Conservation (phyloP, 306 rosid species). For the Adenanthera pavonina region DNA sequence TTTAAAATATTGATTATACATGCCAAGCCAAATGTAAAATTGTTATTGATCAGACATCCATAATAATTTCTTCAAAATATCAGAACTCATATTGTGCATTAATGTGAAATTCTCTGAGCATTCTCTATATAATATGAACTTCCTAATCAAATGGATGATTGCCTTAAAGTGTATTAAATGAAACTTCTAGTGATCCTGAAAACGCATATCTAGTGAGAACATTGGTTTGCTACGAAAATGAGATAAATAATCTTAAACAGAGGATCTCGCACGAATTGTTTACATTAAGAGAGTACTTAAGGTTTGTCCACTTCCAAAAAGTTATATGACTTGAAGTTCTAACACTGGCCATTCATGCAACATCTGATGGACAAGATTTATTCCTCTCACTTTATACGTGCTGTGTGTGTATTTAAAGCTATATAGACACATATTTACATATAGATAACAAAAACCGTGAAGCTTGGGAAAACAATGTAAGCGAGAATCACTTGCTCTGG, state of each 20-base stretch:
- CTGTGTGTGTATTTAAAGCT: background rate
- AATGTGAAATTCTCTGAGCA: conserved; percentile 3
- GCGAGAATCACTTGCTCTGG: conserved; percentile 24
- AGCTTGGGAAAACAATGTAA: conserved; percentile 13
- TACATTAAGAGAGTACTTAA: background rate
- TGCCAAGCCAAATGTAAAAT: background rate
- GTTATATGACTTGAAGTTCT: background rate
- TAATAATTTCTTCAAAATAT: background rate
- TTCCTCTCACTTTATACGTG: background rate
- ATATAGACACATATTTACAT: background rate
- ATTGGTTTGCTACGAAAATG: background rate
- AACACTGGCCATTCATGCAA: background rate
- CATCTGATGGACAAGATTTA: background rate
- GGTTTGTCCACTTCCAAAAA: background rate
- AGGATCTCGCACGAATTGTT: background rate
- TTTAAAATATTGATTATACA: background rate
- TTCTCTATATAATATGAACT: background rate
- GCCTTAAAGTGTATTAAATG: background rate
- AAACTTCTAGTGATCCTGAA: background rate
- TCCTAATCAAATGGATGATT: background rate
- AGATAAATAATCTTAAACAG: background rate
- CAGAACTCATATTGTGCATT: background rate
- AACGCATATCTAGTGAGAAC: background rate
- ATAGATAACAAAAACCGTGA: conserved; percentile 6
- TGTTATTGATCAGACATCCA: background rate